These are phyloP conservation scores for Ceratocystiopsis brevicomis DNA, from an alignment of 2,329 filamentous ascomycete species.

Conservation along the genomic window DNA sequence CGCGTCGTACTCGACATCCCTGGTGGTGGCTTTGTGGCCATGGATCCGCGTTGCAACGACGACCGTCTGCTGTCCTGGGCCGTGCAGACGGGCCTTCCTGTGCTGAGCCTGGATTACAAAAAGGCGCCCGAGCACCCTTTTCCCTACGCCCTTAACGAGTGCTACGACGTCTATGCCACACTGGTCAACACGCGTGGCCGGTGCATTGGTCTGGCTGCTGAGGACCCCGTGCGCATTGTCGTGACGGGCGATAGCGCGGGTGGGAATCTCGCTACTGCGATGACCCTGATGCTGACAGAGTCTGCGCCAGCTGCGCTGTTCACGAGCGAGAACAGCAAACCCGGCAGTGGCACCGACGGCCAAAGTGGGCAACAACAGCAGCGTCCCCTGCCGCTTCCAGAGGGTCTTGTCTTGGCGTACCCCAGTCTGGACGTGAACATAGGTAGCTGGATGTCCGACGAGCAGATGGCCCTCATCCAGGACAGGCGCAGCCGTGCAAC, in stretches of 20 bases:
- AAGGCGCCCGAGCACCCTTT: conserved; percentile 76
- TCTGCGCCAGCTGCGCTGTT: conserved; percentile 29
- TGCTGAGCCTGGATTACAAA: conserved; percentile 79
- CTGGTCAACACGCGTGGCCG: conserved; percentile 53
- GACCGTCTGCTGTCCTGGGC: conserved; percentile 91
- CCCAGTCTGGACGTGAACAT: conserved; percentile 93
- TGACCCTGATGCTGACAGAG: conserved; percentile 79
- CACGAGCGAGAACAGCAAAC: conserved; percentile 25
- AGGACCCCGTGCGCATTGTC: conserved; percentile 45
- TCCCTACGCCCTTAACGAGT: conserved; percentile 71
- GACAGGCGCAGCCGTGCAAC: conserved; percentile 61
- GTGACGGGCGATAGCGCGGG: conserved; percentile 68
- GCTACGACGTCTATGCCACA: conserved; percentile 66
- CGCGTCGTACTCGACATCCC: conserved; percentile 77
- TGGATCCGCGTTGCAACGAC: conserved; percentile 87
- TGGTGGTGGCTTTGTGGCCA: conserved; percentile 88
- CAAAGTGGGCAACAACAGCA: too few species aligned
- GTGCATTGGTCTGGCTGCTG: conserved; percentile 56
- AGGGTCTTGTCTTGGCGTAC: conserved; percentile 71
- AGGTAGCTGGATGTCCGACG: conserved; percentile 96
- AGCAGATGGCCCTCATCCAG: conserved; percentile 87
- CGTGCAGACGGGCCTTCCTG: conserved; percentile 66
- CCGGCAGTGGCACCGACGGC: too few species aligned
- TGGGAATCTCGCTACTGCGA: conserved; percentile 61
- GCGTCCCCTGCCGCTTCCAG: conserved; percentile 44